These are phyloP conservation scores for Penicillium expansum DNA, from an alignment of 2,329 filamentous ascomycete genomes.

Conservation along the genomic window DNA sequence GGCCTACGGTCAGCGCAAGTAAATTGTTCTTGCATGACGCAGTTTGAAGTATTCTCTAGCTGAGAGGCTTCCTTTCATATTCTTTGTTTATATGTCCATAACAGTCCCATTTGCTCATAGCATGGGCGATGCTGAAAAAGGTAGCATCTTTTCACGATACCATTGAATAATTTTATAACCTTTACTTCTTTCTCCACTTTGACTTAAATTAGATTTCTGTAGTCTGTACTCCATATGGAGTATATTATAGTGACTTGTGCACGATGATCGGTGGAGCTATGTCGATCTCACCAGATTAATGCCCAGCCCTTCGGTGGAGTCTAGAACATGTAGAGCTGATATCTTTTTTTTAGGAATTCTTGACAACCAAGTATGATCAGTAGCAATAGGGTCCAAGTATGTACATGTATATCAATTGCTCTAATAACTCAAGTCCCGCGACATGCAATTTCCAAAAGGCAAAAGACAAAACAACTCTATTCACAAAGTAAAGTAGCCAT, in stretches of 20 bases:
- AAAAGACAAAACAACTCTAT: not conserved
- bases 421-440: not conserved
- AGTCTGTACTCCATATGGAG: not conserved
- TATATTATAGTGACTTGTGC: not conserved
- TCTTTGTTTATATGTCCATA: slow-evolving; percentile 16
- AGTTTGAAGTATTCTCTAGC: not conserved
- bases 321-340: not conserved
- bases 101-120: slow-evolving; percentile 1
- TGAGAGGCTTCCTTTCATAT: not conserved
- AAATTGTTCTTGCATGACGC: slow-evolving; percentile 7
- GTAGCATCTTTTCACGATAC: slow-evolving; percentile 24
- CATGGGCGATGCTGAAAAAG: slow-evolving; percentile 15
- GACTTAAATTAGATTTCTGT: not conserved
- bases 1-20: slow-evolving; percentile 74
- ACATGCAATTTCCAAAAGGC: not conserved
- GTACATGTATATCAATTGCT: not conserved
- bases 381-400: not conserved
- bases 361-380: not conserved
- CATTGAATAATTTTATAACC: slow-evolving; percentile 22
- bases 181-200: not conserved
- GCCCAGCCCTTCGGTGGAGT: not conserved
- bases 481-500: not conserved
- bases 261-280: slow-evolving; percentile 5
- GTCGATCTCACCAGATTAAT: not conserved
- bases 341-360: not conserved